Base-by-base conservation (phyloP, 129 eudicot genomes). In the Silybum marianum region DNA sequence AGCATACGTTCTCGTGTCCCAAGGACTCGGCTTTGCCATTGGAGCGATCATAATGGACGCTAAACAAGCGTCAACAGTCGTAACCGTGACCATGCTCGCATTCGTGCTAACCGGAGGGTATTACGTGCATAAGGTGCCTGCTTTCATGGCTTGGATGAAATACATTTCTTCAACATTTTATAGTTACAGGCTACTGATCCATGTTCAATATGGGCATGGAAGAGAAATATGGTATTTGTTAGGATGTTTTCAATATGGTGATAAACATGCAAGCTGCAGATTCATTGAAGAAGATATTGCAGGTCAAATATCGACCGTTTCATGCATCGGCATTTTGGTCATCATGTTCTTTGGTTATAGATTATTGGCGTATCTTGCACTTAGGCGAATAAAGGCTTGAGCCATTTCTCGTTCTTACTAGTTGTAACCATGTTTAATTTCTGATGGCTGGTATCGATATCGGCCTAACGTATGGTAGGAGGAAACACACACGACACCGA, bases 31-130 rank as follows among this genome's bases (percentile, higher is more conserved):
- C 25, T 92, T 91, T 1, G 91, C 93, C 1, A 80, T 96, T 19
- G 99, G 99, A 0, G 98, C 99, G 4, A 39, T 93, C 16, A 93
- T 93, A 81, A 93, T 96, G 99, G 99, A 96, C 58, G 95, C 98
- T 36, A 96, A 93, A 85, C 88, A 84, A 71, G 99, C 97, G 0
- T 89, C 99, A 1, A 93, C 98, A 0, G 85, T 96, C 10, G 98
- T 88, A 12, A 93, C 98, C 0, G 93, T 96, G 2, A 90, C 90
- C 24, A 96, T 96, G 99, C 83, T 96, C 21, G 98, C 98, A 21
- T 96, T 93, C 32, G 97, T 93, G 2, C 48, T 96, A 48, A 93
- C 97, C 0, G 98, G 99, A 68, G 99, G 99, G 21, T 96, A 84
- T 66, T 96, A 93, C 14, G 99, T 96, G 87, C 99, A 93, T 66